Evolutionary conservation across 2,329 filamentous ascomycete species (phyloP), one percentile per base, ranked within the genome.

Genomic region (Diatrype stigma): DNA sequence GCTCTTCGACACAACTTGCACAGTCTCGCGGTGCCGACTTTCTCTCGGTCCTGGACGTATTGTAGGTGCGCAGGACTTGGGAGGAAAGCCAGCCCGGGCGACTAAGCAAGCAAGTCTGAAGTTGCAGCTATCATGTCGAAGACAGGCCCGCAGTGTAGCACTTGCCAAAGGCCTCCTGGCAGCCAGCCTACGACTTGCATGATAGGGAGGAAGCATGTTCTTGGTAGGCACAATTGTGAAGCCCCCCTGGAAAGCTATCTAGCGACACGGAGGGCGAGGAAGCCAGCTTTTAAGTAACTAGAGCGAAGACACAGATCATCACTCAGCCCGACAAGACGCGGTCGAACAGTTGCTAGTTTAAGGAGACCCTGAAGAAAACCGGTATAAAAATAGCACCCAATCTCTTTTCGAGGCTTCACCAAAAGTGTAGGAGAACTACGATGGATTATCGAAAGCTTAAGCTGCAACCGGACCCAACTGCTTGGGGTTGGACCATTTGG

Each of bases 41-140:
- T n/a, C n/a, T 16, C 52, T 64, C 63, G 63, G 57, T 46, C 58
- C 55, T 60, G 55, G 61, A 57, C 62, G 61, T 63, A 65, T 65
- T 49, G 52, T 52, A 57, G 51, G 56, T 54, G 46, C 44, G 51
- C 48, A 54, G 49, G 42, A 45, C 48, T 56, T 51, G 51, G 51
- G 49, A 50, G 34, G 47, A 26, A 30, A 22, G 45, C 54, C 50
- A 45, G 44, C 49, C 51, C 45, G 47, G 32, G 21, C 10, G 22
- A 44, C 40, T 21, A n/a, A 44, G 40, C 21, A n/a, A 44, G 40
- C 21, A 44, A 44, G 40, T 44, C 40, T 8, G 40, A 19, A 44
- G 21, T 26, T 44, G 40, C 40, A 17, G 40, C 40, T 19, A 44
- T 44, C 22, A 44, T 44, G n/a, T 28, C n/a, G 40, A 7, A 14